Evolutionary conservation across 176 grass and related monocot species (phyloP), one percentile per base, ranked within the genome.

Genomic region (Zizania latifolia): DNA sequence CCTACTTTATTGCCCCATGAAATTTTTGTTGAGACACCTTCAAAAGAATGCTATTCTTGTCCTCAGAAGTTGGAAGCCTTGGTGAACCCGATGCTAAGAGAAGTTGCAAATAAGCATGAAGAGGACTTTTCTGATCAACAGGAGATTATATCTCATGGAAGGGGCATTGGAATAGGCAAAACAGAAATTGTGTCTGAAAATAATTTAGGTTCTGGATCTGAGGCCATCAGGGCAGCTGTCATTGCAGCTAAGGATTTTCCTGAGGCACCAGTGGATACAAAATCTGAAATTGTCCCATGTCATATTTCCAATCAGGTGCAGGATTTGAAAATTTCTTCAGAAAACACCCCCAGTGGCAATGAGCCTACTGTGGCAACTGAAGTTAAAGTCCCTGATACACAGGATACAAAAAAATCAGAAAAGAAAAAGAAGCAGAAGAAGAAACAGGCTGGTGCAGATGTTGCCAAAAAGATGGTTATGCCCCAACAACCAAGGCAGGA

Each of bases 361-460:
- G 83, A 79, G 6, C 74, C 66, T 68, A 28, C 65, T 77, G 64
- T 75, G 46, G 34, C 54, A 71, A 78, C 65, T 33, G 90, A 93
- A 70, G 76, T 70, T 46, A 88, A 78, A 58, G 56, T 43, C 70
- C 23, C 74, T 74, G 89, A 87, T 69, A 55, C 39, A 79, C 86
- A 68, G 29, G 89, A 94, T 74, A 57, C 64, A 6, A 96, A 96
- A 77, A 96, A 89, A 77, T 11, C 96, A 51, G 96, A 99, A 58
- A 99, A 99, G 82, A 99, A 99, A 87, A 99, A 78, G 84, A 95
- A 89, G 77, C 95, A 92, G 81, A 99, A 95, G 70, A 93, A 90
- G 67, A 78, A 86, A 82, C 82, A 90, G 34, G 41, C 76, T 73
- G 68, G 41, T 77, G 55, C 55, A 69, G 87, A 93, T 79, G 65